Evolutionary conservation across 331 rosid species (phyloP), one percentile per base, ranked within the genome.

Genomic region (Acacia concinna): DNA sequence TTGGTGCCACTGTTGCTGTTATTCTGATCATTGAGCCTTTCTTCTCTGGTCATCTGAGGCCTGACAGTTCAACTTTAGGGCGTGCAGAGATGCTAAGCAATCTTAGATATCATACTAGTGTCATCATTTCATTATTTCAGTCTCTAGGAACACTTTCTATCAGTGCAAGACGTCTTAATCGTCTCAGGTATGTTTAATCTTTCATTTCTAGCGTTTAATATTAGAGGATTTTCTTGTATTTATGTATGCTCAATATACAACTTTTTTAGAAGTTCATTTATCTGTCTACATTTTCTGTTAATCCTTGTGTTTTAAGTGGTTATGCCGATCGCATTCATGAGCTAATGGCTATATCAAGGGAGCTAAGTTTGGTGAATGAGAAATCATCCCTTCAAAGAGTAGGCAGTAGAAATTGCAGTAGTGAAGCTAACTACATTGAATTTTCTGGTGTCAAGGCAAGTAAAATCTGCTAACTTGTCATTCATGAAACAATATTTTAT

Each of bases 41-140:
- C 87, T 96, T 96, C 81, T 91, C 99, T 65, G 99, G 98, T 71
- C 77, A 88, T 86, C 84, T 96, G 84, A 88, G 84, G 85, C 99
- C 97, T 2, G 99, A 96, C 76, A 86, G 97, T 86, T 93, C 99
- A 89, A 96, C 97, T 78, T 85, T 96, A 86, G 99, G 97, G 79
- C 98, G 99, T 31, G 99, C 99, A 4, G 97, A 93, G 92, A 96
- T 96, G 99, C 86, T 96, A 69, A 96, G 99, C 92, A 96, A 96
- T 84, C 87, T 96, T 71, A 93, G 99, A 93, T 96, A 96, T 86
- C 99, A 96, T 82, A 96, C 99, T 8, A 96, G 99, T 83, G 98
- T 96, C 83, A 91, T 96, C 66, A 87, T 91, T 71, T 96, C 99
- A 67, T 82, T 96, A 77, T 96, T 93, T 83, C 98, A 93, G 88